phyloP scores from a whole-genome alignment of 345 rosid species.

The Salix brachista region DNA sequence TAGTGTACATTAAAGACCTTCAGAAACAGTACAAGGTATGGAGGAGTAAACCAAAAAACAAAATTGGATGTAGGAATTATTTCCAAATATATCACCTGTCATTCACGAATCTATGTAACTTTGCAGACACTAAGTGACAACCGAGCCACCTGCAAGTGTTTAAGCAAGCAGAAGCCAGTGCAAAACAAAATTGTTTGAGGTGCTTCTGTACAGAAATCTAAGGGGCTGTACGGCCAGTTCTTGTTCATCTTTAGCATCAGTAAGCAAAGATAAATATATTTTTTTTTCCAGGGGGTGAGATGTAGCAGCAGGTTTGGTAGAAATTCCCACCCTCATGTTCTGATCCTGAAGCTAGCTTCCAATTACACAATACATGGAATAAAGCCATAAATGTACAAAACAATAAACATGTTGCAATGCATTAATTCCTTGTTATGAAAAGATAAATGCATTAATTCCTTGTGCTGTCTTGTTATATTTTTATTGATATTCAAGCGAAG shows the following conservation, averaged over 20 bases:
- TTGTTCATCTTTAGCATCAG: background rate
- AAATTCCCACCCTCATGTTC: slow-evolving; percentile 14
- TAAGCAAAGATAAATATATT: background rate
- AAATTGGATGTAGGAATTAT: background rate
- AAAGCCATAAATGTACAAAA: slow-evolving; percentile 28
- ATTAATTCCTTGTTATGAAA: slow-evolving; percentile 9
- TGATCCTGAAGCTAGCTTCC: slow-evolving; percentile 22
- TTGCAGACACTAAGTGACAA: slow-evolving; percentile 54
- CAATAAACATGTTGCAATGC: slow-evolving; percentile 2
- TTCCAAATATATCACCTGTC: background rate
- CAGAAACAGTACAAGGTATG: slow-evolving; percentile 78
- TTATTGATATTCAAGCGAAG: background rate
- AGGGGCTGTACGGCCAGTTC: slow-evolving; percentile 13
- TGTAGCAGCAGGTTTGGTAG: slow-evolving; percentile 1
- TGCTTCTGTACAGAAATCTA: slow-evolving; percentile 16
- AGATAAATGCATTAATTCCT: slow-evolving; percentile 11
- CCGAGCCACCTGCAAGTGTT: slow-evolving; percentile 63
- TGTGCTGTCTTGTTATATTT: background rate
- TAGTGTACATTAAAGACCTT: slow-evolving; percentile 90
- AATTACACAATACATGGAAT: slow-evolving; percentile 19
- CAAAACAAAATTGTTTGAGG: slow-evolving; percentile 31
- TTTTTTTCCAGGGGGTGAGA: background rate
- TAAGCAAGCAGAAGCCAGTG: slow-evolving; percentile 31
- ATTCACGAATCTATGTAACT: background rate
- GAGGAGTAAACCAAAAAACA: background rate